phyloP scores from a whole-genome alignment of 768 basidiomycete species.

The Cubamyces lactineus region DNA sequence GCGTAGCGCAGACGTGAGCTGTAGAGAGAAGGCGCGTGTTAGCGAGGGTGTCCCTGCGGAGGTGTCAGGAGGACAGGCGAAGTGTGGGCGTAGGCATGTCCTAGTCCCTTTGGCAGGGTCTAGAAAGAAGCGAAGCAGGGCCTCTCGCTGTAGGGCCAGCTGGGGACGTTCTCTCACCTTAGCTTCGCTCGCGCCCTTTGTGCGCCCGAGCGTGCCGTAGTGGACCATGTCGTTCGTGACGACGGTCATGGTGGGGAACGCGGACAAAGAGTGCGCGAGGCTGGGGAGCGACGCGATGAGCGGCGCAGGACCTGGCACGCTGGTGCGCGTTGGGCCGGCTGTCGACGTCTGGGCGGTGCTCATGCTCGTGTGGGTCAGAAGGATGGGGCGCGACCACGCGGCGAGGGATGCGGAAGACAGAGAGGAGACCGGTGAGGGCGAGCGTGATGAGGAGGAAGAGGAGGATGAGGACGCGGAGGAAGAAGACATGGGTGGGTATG shows the following conservation, averaged over 20 bases:
- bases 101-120: background rate
- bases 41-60: background rate
- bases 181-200: conserved; percentile 33
- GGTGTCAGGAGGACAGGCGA: background rate
- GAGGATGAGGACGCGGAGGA: conserved; percentile 18
- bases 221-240: conserved; percentile 36
- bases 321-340: conserved; percentile 2
- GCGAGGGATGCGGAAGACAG: conserved; percentile 15
- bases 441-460: conserved; percentile 22
- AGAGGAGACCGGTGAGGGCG: conserved; percentile 21
- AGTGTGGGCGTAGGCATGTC: background rate
- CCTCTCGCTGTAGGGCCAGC: background rate
- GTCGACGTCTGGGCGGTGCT: background rate
- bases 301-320: conserved; percentile 11
- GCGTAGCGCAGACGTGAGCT: conserved; percentile 33
- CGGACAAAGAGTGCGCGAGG: conserved; percentile 35
- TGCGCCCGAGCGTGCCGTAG: conserved; percentile 30
- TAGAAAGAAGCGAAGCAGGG: conserved; percentile 3
- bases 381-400: conserved; percentile 8
- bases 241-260: conserved; percentile 35
- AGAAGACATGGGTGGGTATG: conserved; percentile 10
- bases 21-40: background rate
- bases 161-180: conserved; percentile 26
- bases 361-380: background rate
- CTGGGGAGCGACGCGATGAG: conserved; percentile 34